Conservation (phyloP, 108 stramenopile genomes). For the Nitzschia inconspicua region DNA sequence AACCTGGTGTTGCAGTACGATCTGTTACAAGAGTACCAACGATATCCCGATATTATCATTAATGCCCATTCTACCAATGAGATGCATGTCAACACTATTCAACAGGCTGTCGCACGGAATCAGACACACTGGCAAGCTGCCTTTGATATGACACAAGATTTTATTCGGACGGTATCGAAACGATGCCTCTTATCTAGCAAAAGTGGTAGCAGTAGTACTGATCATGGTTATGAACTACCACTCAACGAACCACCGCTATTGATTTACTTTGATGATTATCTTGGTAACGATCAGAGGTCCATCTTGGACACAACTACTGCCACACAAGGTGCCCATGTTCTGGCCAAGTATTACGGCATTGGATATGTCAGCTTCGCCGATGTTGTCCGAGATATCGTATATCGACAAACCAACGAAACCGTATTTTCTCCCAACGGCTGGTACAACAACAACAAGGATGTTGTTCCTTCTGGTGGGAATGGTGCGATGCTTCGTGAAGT, state of each 20-base stretch:
- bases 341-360: slow-evolving; percentile 67
- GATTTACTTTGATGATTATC: slow-evolving; percentile 73
- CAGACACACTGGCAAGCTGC: too few relatives aligned
- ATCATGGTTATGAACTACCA: neutral
- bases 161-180: slow-evolving; percentile 43
- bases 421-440: slow-evolving; percentile 57
- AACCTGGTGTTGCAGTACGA: too few relatives aligned
- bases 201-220: too few relatives aligned
- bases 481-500: slow-evolving; percentile 43
- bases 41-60: too few relatives aligned
- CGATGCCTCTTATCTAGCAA: too few relatives aligned
- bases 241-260: slow-evolving; percentile 42
- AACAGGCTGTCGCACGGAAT: too few relatives aligned
- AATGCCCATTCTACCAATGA: too few relatives aligned
- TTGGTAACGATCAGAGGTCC: slow-evolving; percentile 67
- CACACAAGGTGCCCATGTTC: slow-evolving; percentile 41
- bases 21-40: too few relatives aligned
- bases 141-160: too few relatives aligned
- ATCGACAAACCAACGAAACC: slow-evolving; percentile 55
- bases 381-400: slow-evolving; percentile 61
- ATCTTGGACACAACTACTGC: slow-evolving; percentile 49
- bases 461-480: neutral
- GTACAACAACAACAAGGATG: too few relatives aligned
- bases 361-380: slow-evolving; percentile 61
- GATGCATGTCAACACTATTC: too few relatives aligned